Evolutionary conservation across 139 green algal genomes (phyloP), one percentile per base, ranked within the genome.

Genomic region (Chlamydomonas sphaeroides): DNA sequence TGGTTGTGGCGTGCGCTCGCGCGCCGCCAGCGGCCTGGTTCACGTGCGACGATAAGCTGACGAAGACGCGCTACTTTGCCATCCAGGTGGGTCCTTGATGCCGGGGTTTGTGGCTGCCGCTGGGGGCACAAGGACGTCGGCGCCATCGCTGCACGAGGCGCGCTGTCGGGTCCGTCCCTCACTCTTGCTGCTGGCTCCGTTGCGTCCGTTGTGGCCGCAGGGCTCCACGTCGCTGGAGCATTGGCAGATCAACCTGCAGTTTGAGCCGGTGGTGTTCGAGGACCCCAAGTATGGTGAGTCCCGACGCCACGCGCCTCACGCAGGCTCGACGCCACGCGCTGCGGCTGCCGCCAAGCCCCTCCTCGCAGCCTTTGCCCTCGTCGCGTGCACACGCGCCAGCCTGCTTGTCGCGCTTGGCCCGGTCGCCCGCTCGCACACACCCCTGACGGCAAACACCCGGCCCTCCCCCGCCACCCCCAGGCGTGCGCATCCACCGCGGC

Each of bases 221-320:
- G 97, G 97, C 38, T 96, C 91, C 7, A 93, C 93, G 63, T 93
- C 88, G 28, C 62, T 97, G 23, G 92, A 94, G n/a, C 91, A 89
- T 57, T 85, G 69, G 84, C 86, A 93, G 75, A 95, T 95, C 70
- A 98, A 98, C 88, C 83, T 99, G 21, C 96, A 93, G n/a, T 99
- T 99, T 70, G 95, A 99, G 84, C 97, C 97, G 0, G 92, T 97
- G 28, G n/a, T 88, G 5, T 99, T 99, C 90, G 97, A 99, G 90
- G 92, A 96, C 75, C 74, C 89, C 20, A 82, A 70, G 42, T 72
- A 73, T 26, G 75, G n/a, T n/a, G n/a, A n/a, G n/a, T n/a, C n/a
- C n/a, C n/a, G n/a, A n/a, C n/a, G n/a, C n/a, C n/a, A 56, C 68
- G 36, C 68, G 72, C 3, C n/a, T 65, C n/a, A 33, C n/a, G 62